phyloP scores from a whole-genome alignment of 352 stramenopile species.

The Peronospora farinosa region DNA sequence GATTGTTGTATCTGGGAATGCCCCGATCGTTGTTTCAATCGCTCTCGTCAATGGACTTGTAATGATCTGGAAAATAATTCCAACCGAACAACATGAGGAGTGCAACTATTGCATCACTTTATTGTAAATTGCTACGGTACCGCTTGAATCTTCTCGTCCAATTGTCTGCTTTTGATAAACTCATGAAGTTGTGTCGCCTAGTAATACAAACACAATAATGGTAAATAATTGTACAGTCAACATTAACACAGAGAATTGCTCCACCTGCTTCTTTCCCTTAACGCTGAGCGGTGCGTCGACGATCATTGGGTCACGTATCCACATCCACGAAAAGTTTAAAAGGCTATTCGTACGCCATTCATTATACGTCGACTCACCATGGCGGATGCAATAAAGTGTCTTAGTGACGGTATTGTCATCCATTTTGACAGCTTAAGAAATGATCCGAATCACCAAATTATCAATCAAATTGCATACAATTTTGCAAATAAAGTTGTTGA shows the following conservation, averaged over 20 bases:
- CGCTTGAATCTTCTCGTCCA: slow-evolving; percentile 67
- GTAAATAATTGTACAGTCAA: background rate
- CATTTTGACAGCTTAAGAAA: slow-evolving; percentile 2
- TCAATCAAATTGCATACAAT: too few relatives aligned
- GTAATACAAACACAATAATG: background rate
- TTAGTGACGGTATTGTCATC: slow-evolving; percentile 31
- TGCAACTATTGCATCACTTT: background rate
- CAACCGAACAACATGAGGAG: background rate
- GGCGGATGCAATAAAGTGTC: slow-evolving; percentile 82
- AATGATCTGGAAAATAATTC: slow-evolving; percentile 44
- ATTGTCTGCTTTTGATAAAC: slow-evolving; percentile 25
- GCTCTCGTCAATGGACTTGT: slow-evolving; percentile 77
- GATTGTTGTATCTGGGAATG: slow-evolving; percentile 45
- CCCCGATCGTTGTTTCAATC: slow-evolving; percentile 69
- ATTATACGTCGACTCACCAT: slow-evolving; percentile 85
- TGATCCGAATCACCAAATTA: background rate
- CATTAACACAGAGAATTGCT: background rate
- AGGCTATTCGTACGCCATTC: slow-evolving; percentile 78
- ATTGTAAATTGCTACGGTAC: slow-evolving; percentile 20
- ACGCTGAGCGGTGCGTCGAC: slow-evolving; percentile 67
- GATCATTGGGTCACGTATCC: slow-evolving; percentile 81
- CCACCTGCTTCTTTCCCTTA: slow-evolving; percentile 67
- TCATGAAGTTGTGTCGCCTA: slow-evolving; percentile 44
- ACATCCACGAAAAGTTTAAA: slow-evolving; percentile 81
- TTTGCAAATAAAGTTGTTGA: too few relatives aligned